phyloP scores from a whole-genome alignment of 129 eudicot genomes.

The Solidago caesia region DNA sequence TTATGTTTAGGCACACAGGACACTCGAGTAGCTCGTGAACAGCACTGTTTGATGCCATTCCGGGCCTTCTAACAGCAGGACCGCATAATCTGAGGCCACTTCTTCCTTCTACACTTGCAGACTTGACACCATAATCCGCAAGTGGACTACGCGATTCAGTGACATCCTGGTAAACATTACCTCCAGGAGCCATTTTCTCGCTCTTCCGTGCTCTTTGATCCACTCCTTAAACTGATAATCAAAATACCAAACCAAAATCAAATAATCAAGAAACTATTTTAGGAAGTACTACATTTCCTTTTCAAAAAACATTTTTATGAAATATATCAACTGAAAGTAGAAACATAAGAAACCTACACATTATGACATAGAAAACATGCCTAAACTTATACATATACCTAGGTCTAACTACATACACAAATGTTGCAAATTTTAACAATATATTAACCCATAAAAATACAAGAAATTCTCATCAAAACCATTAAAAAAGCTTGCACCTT shows the following conservation, averaged over 20 bases:
- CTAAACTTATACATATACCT: slow-evolving; percentile 5
- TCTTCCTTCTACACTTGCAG: slow-evolving; percentile 39
- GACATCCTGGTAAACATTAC: slow-evolving; percentile 38
- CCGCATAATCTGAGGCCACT: slow-evolving; percentile 36
- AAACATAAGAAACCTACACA: slow-evolving; percentile 12
- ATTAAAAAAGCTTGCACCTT: not conserved
- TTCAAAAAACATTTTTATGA: not conserved
- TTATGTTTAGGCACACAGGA: slow-evolving; percentile 54
- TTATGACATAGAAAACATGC: slow-evolving; percentile 17
- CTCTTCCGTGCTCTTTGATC: slow-evolving; percentile 3
- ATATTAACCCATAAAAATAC: not conserved
- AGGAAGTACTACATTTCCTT: not conserved
- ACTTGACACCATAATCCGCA: slow-evolving; percentile 38
- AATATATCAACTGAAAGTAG: not conserved
- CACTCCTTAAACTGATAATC: slow-evolving; percentile 22
- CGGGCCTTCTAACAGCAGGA: slow-evolving; percentile 34
- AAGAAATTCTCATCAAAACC: not conserved
- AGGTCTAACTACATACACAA: slow-evolving; percentile 9
- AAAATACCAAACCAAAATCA: not conserved
- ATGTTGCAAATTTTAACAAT: slow-evolving; percentile 18
- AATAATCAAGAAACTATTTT: not conserved
- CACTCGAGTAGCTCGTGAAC: slow-evolving; percentile 61
- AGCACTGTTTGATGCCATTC: slow-evolving; percentile 45
- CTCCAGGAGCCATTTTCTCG: slow-evolving; percentile 55
- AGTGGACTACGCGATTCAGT: slow-evolving; percentile 36